A percentile compares a stretch with the other conserved stretches of the same genome.
Conservation (phyloP, 192 early-diverging fungal species). For the Backusella luteola region DNA sequence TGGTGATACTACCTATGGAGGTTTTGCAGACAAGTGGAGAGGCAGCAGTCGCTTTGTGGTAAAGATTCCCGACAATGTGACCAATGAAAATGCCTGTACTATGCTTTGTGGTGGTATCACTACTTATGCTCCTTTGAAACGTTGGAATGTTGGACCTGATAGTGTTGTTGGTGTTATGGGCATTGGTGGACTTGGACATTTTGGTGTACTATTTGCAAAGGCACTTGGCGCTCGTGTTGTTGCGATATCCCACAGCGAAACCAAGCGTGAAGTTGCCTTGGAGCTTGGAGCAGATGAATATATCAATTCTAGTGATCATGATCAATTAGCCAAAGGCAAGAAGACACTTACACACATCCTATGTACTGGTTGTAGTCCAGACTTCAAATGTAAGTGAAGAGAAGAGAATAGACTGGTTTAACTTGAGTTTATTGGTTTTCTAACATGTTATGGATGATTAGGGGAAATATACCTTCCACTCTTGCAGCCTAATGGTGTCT, state of each 20-base stretch:
- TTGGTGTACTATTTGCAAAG: conserved; percentile 52
- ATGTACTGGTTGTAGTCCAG: neutral
- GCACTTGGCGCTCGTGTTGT: conserved; percentile 47
- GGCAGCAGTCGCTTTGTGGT: conserved; percentile 54
- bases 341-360: conserved; percentile 29
- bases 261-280: conserved; percentile 55
- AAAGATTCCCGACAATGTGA: conserved; percentile 53
- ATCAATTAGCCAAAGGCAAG: neutral
- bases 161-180: conserved; percentile 13
- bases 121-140: conserved; percentile 49
- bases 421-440: too few relatives aligned
- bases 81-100: conserved; percentile 55
- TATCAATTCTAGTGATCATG: conserved; percentile 10
- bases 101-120: conserved; percentile 76
- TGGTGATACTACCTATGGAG: conserved; percentile 36
- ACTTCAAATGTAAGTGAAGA: conserved; percentile 4
- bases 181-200: conserved; percentile 51
- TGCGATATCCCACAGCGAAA: conserved; percentile 52
- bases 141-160: conserved; percentile 33
- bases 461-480: neutral
- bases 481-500: conserved; percentile 6
- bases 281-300: conserved; percentile 53
- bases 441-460: neutral
- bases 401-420: too few relatives aligned
- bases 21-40: conserved; percentile 36